Percentiles rank a stretch among this genome's conserved stretches.
Conservation (phyloP, 768 basidiomycete genomes). For the Tubosaeta sp. region DNA sequence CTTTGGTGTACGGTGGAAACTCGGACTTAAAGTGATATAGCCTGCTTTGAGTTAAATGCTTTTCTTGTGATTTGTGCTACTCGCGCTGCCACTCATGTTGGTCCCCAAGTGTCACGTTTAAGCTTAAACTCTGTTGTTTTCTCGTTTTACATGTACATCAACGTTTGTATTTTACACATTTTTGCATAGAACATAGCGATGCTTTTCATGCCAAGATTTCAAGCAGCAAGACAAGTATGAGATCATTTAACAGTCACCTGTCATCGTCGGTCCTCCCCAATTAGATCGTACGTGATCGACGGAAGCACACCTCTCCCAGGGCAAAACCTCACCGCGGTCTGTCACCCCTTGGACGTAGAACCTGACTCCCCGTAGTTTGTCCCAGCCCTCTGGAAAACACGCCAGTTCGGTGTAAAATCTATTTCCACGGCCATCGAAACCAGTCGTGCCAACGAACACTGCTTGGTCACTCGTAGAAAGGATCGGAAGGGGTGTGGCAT, state of each 20-base stretch:
- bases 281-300: slow-evolving; percentile 20
- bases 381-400: slow-evolving; percentile 26
- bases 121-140: neutral
- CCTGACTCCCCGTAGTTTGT: slow-evolving; percentile 19
- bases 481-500: slow-evolving; percentile 30
- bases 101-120: neutral
- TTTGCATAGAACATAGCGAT: neutral
- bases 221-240: neutral
- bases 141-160: slow-evolving; percentile 1
- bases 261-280: no score
- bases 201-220: neutral
- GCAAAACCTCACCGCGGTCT: slow-evolving; percentile 47
- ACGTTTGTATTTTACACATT: slow-evolving; percentile 1
- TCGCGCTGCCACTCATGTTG: neutral
- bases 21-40: neutral
- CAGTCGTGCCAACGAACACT: slow-evolving; percentile 45
- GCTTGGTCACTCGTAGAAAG: slow-evolving; percentile 14
- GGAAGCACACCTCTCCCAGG: slow-evolving; percentile 39
- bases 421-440: slow-evolving; percentile 37
- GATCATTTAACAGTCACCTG: neutral
- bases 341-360: slow-evolving; percentile 48
- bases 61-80: neutral
- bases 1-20: no score
- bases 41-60: neutral
- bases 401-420: slow-evolving; percentile 36